Evolutionary conservation across 139 green algal genomes (phyloP).

Genomic region (Chlorokybus atmophyticus): DNA sequence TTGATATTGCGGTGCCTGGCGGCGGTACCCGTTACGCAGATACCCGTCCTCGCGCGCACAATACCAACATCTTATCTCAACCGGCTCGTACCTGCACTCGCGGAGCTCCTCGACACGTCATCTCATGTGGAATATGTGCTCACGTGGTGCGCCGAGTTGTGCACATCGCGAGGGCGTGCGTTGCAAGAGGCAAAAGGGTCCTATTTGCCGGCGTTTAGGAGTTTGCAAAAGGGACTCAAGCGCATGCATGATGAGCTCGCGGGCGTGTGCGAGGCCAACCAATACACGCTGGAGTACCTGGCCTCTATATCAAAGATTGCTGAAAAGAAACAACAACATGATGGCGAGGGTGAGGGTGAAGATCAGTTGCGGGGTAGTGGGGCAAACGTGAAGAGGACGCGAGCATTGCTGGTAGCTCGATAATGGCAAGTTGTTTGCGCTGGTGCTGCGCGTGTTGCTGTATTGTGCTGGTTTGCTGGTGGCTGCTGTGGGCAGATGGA

Average conservation of each 20-base stretch:
- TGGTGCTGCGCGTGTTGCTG: no score
- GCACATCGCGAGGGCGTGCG: background rate
- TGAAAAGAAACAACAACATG: no score
- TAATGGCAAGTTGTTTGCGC: no score
- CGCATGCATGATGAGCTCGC: conserved; percentile 23
- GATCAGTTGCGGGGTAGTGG: no score
- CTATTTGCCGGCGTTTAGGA: conserved; percentile 10
- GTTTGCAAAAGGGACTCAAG: conserved; percentile 8
- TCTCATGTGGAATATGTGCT: conserved; percentile 20
- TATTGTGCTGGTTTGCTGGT: no score
- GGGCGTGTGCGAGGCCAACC: conserved; percentile 4
- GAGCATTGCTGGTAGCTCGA: no score
- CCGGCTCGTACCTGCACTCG: conserved; percentile 7
- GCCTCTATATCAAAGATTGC: no score
- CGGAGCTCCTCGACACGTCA: conserved; percentile 6
- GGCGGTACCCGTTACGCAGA: conserved; percentile 6
- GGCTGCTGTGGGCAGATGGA: no score
- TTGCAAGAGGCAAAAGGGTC: background rate
- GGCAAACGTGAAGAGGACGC: no score
- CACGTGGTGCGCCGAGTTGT: conserved; percentile 10
- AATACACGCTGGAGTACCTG: conserved; percentile 22
- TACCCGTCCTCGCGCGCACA: background rate
- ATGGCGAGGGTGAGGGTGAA: no score
- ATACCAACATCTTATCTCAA: conserved; percentile 9
- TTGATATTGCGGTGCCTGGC: conserved; percentile 12